Conservation (phyloP, 805 yeast genomes). For the Barnettozyma sucrosica region DNA sequence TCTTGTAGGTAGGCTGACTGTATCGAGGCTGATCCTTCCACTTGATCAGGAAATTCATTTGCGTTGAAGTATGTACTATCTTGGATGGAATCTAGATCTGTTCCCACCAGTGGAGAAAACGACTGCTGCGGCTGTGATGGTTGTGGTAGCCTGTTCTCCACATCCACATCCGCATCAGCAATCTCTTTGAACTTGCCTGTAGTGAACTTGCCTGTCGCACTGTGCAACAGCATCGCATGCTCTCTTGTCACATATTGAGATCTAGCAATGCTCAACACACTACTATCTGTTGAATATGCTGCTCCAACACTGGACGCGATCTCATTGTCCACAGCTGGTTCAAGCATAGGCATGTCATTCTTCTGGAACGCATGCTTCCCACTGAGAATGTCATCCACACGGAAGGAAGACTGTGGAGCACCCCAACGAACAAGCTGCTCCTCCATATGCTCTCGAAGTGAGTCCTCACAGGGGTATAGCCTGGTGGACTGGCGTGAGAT, state of each 20-base stretch:
- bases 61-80: conserved; percentile 7
- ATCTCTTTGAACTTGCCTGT: conserved; percentile 2
- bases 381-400: conserved; percentile 25
- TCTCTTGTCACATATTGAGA: conserved; percentile 10
- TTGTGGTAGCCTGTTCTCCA: neutral
- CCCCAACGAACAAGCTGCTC: conserved; percentile 33
- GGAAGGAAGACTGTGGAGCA: conserved; percentile 25
- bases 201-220: neutral
- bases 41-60: neutral
- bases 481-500: conserved; percentile 27
- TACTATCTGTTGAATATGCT: conserved; percentile 8
- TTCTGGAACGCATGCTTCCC: conserved; percentile 32
- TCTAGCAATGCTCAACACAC: conserved; percentile 11
- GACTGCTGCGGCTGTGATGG: neutral
- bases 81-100: conserved; percentile 8
- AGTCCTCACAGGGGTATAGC: conserved; percentile 23
- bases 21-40: conserved; percentile 7
- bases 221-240: neutral
- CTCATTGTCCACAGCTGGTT: neutral
- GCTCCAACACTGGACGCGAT: neutral
- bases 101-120: neutral
- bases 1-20: conserved; percentile 4
- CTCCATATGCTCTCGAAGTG: conserved; percentile 30
- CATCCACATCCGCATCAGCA: neutral
- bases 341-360: conserved; percentile 14